These are phyloP conservation scores for Sordaria brevicollis DNA, from an alignment of 495 filamentous ascomycete species.

Conservation along the genomic window DNA sequence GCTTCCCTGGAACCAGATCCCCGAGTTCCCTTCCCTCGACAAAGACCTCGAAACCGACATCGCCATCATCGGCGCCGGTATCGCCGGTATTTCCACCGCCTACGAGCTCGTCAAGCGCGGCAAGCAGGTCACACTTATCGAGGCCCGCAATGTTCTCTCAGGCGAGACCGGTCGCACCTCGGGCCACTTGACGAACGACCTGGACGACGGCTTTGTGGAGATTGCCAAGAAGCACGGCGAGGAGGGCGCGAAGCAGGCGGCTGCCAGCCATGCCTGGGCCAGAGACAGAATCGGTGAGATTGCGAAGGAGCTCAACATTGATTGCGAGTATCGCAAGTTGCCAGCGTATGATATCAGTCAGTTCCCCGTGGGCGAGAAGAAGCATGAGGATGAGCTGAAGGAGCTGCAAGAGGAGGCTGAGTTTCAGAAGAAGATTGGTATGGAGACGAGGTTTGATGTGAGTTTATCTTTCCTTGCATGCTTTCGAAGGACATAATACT, in stretches of 20 bases:
- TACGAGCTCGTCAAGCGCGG: constrained; percentile 46
- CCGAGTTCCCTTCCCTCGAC: constrained; percentile 33
- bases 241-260: constrained; percentile 35
- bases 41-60: constrained; percentile 33
- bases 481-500: background rate
- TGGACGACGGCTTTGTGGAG: constrained; percentile 42
- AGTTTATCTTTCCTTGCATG: background rate
- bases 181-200: constrained; percentile 42
- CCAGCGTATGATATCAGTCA: constrained; percentile 35
- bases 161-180: constrained; percentile 45
- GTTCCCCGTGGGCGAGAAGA: constrained; percentile 18
- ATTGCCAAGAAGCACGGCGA: constrained; percentile 43
- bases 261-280: constrained; percentile 46
- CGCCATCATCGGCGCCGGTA: constrained; percentile 45
- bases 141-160: constrained; percentile 42
- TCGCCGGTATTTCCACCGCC: constrained; percentile 42
- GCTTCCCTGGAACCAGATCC: constrained; percentile 37
- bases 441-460: constrained; percentile 30
- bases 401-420: constrained; percentile 31
- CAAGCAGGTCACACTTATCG: constrained; percentile 38
- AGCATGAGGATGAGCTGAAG: constrained; percentile 30
- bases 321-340: constrained; percentile 45
- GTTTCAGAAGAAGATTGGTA: constrained; percentile 29
- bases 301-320: constrained; percentile 33
- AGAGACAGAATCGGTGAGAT: constrained; percentile 40